Base-by-base conservation (phyloP, 306 rosid genomes). In the Arachis hypogaea region DNA sequence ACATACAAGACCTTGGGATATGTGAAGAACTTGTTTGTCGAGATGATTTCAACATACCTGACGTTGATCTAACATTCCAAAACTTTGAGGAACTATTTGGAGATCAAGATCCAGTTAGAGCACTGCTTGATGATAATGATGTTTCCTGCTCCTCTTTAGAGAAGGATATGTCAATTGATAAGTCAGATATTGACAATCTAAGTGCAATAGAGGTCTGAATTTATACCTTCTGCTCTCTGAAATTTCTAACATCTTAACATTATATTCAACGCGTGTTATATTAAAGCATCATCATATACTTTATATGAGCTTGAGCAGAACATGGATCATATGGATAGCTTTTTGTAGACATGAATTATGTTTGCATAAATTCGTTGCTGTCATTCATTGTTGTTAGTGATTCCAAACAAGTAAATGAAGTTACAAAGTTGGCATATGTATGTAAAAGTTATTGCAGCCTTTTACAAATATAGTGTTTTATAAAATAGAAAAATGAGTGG, bases 1-100 rank as follows among this genome's bases (percentile, higher is more conserved):
- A 88, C 66, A 91, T 93, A 85, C 92, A 93, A 84, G 96, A 93
- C 81, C 89, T 93, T 11, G 97, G 96, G 64, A 89, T 93, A 69
- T 93, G 98, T 44, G 92, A 89, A 79, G 98, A 91, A 56, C 82
- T 91, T 78, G 81, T 82, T 59, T 85, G 72, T 55, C 63, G 33
- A 30, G 98, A 91, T 61, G 96, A 88, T 84, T 87, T 93, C 64
- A 70, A 88, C 82, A 88, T 93, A 42, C 98, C 98, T 36, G 98
- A 93, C 28, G 90, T 93, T 71, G 96, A 93, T 75, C 84, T 86
- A 74, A 87, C 97, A 9, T 89, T 93, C 84, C 89, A 54, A 76
- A 91, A 84, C 80, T 85, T 79, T 9, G 96, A 93, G 63, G 97
- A 93, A 74, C 63, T 88, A 57, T 93, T 93, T 72, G 89, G 88